Base-by-base conservation (phyloP, 768 basidiomycete genomes). In the Artomyces pyxidatus region DNA sequence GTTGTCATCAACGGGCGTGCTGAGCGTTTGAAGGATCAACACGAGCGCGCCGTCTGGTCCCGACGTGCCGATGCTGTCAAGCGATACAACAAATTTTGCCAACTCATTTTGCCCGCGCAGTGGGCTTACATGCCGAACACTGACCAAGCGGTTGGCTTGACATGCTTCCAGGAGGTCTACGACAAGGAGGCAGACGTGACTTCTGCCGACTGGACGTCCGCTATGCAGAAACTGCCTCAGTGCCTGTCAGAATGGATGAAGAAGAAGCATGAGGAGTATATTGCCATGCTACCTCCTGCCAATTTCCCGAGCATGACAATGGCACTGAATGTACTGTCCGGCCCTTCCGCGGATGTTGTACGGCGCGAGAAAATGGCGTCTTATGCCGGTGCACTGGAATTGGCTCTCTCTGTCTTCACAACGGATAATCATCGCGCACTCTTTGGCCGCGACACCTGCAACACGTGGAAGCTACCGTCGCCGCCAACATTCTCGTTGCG, bases 381-480 rank as follows among this genome's bases (percentile, higher is more conserved):
- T 16, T 55, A 47, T 21, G 51, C 51, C 9, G 54, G 54, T 26
- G 39, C n/a, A 17, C 51, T 55, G 21, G 43, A 55, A 5, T 44
- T 55, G 17, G 54, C 44, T 11, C 48, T 41, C 1, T 55, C 54
- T 0, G 51, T 55, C 22, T 55, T 53, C 45, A 19, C 32, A 26
- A 14, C n/a, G 7, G 25, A 40, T 23, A n/a, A 4, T 19, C 45
- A 16, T n/a, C 11, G 37, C 9, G 35, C 22, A 7, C 17, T 42
- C 17, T 45, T 49, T n/a, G 54, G 54, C 41, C 54, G 54, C 17
- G 54, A 55, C 25, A 16, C 23, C n/a, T 55, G 51, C 40, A 37
- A 55, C 6, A 47, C 54, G 12, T 55, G 51, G 54, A 53, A 48
- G 37, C n/a, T 32, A 17, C 37, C 27, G n/a, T 23, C 14, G 17